Evolutionary conservation across 192 early-diverging fungal species (phyloP).

Genomic region (Entomortierella parvispora): DNA sequence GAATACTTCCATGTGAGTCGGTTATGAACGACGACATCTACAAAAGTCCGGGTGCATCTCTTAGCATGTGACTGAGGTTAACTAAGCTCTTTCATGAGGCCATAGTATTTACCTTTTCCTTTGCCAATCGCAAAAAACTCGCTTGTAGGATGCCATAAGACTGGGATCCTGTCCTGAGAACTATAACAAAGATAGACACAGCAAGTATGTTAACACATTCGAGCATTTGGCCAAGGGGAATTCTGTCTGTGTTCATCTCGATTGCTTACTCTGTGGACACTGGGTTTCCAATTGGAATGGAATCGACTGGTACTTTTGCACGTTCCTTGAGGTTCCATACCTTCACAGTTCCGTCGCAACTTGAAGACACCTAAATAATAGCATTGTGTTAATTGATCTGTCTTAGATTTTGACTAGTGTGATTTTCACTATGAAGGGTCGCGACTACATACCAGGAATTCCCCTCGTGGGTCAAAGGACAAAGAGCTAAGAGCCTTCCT

Average conservation of each 20-base stretch:
- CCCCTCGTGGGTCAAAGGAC: constrained; percentile 35
- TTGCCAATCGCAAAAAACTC: constrained; percentile 48
- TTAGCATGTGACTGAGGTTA: too few species aligned
- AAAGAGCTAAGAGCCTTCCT: constrained; percentile 41
- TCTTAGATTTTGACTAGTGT: too few species aligned
- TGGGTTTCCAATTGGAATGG: constrained; percentile 18
- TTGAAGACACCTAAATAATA: constrained; percentile 29
- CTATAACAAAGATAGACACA: constrained; percentile 1
- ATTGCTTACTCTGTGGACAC: constrained; percentile 22
- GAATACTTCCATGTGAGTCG: constrained; percentile 43
- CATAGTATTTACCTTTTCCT: constrained; percentile 19
- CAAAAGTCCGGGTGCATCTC: neutral
- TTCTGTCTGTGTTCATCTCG: too few species aligned
- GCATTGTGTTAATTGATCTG: neutral
- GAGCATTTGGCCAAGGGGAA: too few species aligned
- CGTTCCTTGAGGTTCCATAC: constrained; percentile 34
- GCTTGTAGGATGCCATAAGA: constrained; percentile 36
- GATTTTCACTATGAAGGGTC: too few species aligned
- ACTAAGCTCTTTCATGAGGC: neutral
- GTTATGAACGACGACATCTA: constrained; percentile 38
- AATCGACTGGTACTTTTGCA: constrained; percentile 16
- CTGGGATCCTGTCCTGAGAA: constrained; percentile 15
- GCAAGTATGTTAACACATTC: too few species aligned
- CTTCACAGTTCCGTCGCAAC: constrained; percentile 41
- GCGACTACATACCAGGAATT: constrained; percentile 51